Evolutionary conservation across 2,329 filamentous ascomycete species (phyloP).

Genomic region (Paraphaeosphaeria minitans): DNA sequence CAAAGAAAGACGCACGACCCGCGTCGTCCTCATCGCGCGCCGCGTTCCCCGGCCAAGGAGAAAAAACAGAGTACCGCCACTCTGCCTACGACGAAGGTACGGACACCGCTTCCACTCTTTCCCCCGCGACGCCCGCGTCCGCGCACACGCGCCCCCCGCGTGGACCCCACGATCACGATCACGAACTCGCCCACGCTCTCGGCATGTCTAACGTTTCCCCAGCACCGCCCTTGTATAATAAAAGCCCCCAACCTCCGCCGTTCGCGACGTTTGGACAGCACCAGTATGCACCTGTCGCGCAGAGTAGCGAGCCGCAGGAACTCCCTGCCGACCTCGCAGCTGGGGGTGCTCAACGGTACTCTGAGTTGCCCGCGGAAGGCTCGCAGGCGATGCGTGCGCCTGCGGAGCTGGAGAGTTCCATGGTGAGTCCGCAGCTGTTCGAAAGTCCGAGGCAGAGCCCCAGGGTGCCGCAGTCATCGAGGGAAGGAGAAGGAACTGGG

Average conservation of each 20-base stretch:
- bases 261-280: slow-evolving; percentile 24
- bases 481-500: neutral
- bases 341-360: slow-evolving; percentile 18
- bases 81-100: slow-evolving; percentile 19
- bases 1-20: slow-evolving; percentile 14
- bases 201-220: slow-evolving; percentile 1
- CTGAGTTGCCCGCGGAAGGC: slow-evolving; percentile 26
- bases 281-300: slow-evolving; percentile 12
- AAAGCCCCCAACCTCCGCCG: slow-evolving; percentile 22
- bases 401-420: slow-evolving; percentile 28
- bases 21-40: slow-evolving; percentile 8
- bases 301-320: slow-evolving; percentile 23
- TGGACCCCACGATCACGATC: neutral
- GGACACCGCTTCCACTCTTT: neutral
- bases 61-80: slow-evolving; percentile 17
- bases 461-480: neutral
- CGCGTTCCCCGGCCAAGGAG: slow-evolving; percentile 18
- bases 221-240: slow-evolving; percentile 35
- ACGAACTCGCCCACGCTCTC: neutral
- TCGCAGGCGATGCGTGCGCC: neutral
- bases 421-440: slow-evolving; percentile 19
- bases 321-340: slow-evolving; percentile 26
- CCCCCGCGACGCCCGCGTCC: no score
- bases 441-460: neutral
- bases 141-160: no score